Evolutionary conservation across 257 asterid species (phyloP), one percentile per base, ranked within the genome.

Genomic region (Solanum boliviense): DNA sequence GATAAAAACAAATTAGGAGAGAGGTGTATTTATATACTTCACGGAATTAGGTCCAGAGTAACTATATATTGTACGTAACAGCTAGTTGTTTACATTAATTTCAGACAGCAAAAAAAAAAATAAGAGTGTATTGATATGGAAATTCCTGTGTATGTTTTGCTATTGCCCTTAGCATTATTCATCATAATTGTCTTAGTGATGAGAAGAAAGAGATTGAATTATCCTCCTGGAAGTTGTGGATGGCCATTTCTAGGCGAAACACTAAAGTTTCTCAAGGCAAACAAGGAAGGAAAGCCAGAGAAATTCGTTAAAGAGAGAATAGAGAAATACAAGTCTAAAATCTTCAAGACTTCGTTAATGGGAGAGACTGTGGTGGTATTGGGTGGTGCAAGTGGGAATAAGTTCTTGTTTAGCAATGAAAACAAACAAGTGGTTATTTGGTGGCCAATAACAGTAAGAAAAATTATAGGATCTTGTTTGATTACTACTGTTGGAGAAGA

Each of bases 361-460:
- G 91, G 91, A 3, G 91, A 90, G 68, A 90, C 84, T 13, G 79
- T 87, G 34, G 89, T 88, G 6, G 88, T 91, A 12, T 46, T 91
- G 5, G 89, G 91, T 73, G 91, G 91, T 7, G 44, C 90, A 4
- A 36, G 84, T 4, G 93, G 93, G 9, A 90, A 91, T 81, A 91
- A 89, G 60, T 90, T 90, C 41, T 70, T 91, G 32, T 89, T 90
- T 86, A 75, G 89, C 70, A 90, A 90, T 74, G 91, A 90, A 25
- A 90, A 87, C 84, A 90, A 91, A 72, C 90, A 90, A 23, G 89
- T 87, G n/a, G 87, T 86, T 10, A 48, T 89, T 3, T 91, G 91
- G 93, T 89, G 98, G 96, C 98, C 98, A 1, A 73, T 90, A 56
- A 91, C 95, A 2, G 91, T 92, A 23, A 91, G 92, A 71, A 86